These are phyloP conservation scores for Pyrus bretschneideri DNA, from an alignment of 306 rosid genomes.

Conservation along the genomic window DNA sequence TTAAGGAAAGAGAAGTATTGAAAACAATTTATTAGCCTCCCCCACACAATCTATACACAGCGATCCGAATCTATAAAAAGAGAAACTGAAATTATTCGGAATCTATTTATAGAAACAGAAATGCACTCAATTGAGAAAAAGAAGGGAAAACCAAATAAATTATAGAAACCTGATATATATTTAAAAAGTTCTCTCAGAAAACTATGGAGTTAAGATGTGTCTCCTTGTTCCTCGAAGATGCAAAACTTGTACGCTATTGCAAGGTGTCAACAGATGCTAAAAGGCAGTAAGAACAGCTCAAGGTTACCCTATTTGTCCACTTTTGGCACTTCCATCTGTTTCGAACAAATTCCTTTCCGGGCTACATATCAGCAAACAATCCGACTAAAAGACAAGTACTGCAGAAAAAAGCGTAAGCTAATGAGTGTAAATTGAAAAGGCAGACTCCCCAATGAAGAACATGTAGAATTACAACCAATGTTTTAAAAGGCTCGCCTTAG, in stretches of 20 bases:
- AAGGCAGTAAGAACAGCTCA: conserved; percentile 17
- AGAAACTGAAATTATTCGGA: neutral
- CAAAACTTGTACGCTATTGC: conserved; percentile 25
- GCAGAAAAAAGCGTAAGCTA: conserved; percentile 9
- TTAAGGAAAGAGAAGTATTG: neutral
- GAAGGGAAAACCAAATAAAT: conserved; percentile 1
- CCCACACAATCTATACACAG: conserved; percentile 32
- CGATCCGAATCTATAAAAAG: conserved; percentile 8
- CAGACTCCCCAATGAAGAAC: neutral
- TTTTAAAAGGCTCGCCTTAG: no score
- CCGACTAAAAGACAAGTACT: conserved; percentile 13
- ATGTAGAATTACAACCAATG: neutral
- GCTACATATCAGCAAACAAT: conserved; percentile 18
- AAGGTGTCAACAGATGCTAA: conserved; percentile 23
- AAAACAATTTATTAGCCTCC: conserved; percentile 21
- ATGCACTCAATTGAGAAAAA: conserved; percentile 7
- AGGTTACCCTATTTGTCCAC: conserved; percentile 19
- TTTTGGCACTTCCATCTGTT: conserved; percentile 14
- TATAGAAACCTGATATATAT: conserved; percentile 18
- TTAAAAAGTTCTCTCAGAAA: conserved; percentile 27
- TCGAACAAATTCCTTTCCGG: conserved; percentile 9
- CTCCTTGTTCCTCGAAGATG: conserved; percentile 16
- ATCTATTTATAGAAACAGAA: conserved; percentile 15
- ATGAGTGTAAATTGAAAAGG: neutral
- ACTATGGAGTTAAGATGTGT: conserved; percentile 22